These are phyloP conservation scores for Penicillium sp. DNA, from an alignment of 2,329 filamentous ascomycete genomes.

Conservation along the genomic window DNA sequence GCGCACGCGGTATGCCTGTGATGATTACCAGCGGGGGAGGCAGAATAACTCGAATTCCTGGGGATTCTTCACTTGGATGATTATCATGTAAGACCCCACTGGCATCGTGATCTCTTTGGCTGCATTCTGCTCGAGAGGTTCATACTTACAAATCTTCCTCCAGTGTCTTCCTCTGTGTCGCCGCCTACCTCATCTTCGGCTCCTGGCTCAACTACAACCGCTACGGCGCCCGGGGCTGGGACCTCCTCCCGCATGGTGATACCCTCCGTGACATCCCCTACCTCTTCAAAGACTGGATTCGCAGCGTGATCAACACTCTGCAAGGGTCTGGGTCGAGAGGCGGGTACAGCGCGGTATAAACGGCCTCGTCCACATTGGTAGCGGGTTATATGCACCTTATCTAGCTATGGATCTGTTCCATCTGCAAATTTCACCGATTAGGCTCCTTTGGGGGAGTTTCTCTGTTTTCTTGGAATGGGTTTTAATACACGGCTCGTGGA, in stretches of 20 bases:
- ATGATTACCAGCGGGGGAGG: conserved; percentile 55
- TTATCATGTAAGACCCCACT: conserved; percentile 73
- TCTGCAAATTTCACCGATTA: neutral
- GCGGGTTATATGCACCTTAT: conserved; percentile 1
- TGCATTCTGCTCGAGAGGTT: neutral
- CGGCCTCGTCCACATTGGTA: neutral
- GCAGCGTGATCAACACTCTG: conserved; percentile 77
- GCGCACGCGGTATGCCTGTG: conserved; percentile 86
- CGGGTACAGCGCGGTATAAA: conserved; percentile 87
- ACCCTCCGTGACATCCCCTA: conserved; percentile 91
- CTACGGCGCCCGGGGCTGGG: conserved; percentile 93
- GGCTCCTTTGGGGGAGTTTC: neutral
- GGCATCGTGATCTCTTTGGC: neutral
- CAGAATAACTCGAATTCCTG: conserved; percentile 60
- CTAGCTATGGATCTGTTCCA: neutral
- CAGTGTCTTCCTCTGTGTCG: conserved; percentile 80
- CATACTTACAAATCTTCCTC: neutral
- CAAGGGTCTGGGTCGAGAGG: conserved; percentile 82
- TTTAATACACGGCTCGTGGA: neutral
- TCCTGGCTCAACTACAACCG: conserved; percentile 99
- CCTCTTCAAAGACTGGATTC: conserved; percentile 82
- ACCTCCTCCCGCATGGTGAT: conserved; percentile 89
- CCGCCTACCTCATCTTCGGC: conserved; percentile 93
- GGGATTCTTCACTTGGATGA: conserved; percentile 98
- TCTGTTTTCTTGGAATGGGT: neutral